Conservation (phyloP, 1,284 basidiomycete species). For the Kwoniella shivajii region DNA sequence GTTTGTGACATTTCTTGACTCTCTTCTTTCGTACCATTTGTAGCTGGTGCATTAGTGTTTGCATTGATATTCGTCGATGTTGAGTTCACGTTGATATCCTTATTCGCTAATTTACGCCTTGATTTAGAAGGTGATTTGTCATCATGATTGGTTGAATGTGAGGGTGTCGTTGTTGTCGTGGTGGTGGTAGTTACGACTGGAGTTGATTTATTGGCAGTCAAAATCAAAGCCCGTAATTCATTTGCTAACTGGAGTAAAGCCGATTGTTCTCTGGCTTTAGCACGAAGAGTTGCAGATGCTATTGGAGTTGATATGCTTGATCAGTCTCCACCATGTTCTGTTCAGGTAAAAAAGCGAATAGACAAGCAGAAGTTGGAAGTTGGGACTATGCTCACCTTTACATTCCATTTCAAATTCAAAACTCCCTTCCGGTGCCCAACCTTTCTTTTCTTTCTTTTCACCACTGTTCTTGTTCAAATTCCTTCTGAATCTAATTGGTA, state of each 20-base stretch:
- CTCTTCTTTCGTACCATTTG: not conserved
- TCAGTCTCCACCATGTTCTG: too few species aligned
- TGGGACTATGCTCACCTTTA: conserved; percentile 33
- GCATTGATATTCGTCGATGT: not conserved
- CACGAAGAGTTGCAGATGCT: conserved; percentile 30
- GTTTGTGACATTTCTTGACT: conserved; percentile 8
- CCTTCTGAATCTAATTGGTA: conserved; percentile 19
- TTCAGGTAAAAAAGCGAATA: not conserved
- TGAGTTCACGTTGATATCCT: conserved; percentile 14
- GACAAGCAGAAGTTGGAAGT: not conserved
- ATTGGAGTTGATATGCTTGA: too few species aligned
- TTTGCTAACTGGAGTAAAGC: conserved; percentile 40
- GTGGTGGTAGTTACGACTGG: conserved; percentile 15
- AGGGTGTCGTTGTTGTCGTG: conserved; percentile 6
- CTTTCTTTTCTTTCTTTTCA: conserved; percentile 37
- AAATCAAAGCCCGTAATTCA: conserved; percentile 42
- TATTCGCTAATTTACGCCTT: conserved; percentile 20
- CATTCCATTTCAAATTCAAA: conserved; percentile 50
- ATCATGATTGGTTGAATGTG: not conserved
- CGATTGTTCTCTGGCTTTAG: conserved; percentile 27
- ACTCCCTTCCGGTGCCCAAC: conserved; percentile 52
- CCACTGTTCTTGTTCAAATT: conserved; percentile 24
- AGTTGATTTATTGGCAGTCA: conserved; percentile 22
- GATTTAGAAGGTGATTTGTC: conserved; percentile 18
- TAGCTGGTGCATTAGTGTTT: not conserved